Base-by-base conservation (phyloP, 495 filamentous ascomycete genomes). In the Penicillium daleae region DNA sequence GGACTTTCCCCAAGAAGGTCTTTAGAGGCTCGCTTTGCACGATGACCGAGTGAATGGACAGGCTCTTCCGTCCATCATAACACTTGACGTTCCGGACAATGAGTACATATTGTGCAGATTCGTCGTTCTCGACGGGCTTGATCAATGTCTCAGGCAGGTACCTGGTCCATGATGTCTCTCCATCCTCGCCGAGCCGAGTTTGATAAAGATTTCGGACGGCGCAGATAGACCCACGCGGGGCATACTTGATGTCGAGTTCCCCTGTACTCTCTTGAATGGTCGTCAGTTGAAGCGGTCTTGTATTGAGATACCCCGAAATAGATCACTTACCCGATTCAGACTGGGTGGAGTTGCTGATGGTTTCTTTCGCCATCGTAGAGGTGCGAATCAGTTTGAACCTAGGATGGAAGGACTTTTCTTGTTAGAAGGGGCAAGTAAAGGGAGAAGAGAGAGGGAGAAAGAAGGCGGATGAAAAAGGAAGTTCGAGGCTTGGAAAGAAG, bases 21-120 rank as follows among this genome's bases (percentile, higher is more conserved):
- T 88, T 88, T 49, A 91, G 74, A 50, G 82, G 76, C 5, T 88
- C 85, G 64, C 83, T 87, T 74, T 91, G 88, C 3, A 92, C 70
- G 22, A 89, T 76, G 64, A 92, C 87, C 49, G 83, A 86, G 61
- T 87, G 75, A 29, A 89, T 79, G 24, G 82, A 71, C 22, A 90
- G 76, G 50, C 83, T 85, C 74, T 85, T 86, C n/a, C 83, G 80
- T 37, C 84, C 81, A 66, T 87, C 80, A 59, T 82, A 84, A 75
- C 82, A 84, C 60, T 83, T 85, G 35, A 72, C 70, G 48, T 86
- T 81, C 29, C 85, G 78, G 2, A 86, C 72, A 13, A 88, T 64
- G 22, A 88, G 69, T 4, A 82, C 84, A 62, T 76, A 85, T 61
- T 82, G 80, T 31, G 77, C 78, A 9, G 78, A 84, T 37, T 82